Base-by-base conservation (phyloP, 257 asterid species). In the Euphrasia confusa region DNA sequence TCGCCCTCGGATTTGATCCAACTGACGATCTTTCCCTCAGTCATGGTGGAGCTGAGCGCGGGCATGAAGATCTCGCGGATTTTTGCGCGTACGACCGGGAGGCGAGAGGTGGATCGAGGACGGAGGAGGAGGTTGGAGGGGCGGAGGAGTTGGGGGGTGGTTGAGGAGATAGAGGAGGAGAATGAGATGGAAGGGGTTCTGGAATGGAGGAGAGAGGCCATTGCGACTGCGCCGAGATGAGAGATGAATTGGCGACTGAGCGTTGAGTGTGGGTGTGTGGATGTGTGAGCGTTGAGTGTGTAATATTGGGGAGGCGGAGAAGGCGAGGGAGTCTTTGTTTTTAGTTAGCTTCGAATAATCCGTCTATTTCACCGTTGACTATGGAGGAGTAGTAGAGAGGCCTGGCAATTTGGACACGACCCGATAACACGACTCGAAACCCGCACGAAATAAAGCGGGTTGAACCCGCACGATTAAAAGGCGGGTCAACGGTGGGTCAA, bases 51-150 rank as follows among this genome's bases (percentile, higher is more conserved):
- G 73, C 95, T 86, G 62, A 89, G 86, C 0, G 97, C 97, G 11
- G 97, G 97, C 97, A 89, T 89, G 85, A 86, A 89, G 53, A 89
- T 86, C 78, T 89, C 97, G 1, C 97, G 89, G 82, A 89, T 84
- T 83, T 89, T 89, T 21, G 90, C 79, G 32, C 66, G 75, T 55
- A 83, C 67, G 26, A 55, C 24, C 3, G 75, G 89, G 63, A 67
- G 13, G 57, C 75, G 75, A 17, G 73, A 17, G 39, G 37, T 2
- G 50, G 71, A 55, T 4, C 75, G 74, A 61, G 68, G 81, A 1
- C 39, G 30, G 55, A 76, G 68, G 72, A 76, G 58, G 58, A 80
- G 65, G 21, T 71, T 64, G 64, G 82, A 70, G 65, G 83, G 72
- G 58, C 84, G 87, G 58, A 66, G 69, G 53, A 77, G 68, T 8